phyloP scores from a whole-genome alignment of 2,329 filamentous ascomycete genomes.

The Cytospora piceae region DNA sequence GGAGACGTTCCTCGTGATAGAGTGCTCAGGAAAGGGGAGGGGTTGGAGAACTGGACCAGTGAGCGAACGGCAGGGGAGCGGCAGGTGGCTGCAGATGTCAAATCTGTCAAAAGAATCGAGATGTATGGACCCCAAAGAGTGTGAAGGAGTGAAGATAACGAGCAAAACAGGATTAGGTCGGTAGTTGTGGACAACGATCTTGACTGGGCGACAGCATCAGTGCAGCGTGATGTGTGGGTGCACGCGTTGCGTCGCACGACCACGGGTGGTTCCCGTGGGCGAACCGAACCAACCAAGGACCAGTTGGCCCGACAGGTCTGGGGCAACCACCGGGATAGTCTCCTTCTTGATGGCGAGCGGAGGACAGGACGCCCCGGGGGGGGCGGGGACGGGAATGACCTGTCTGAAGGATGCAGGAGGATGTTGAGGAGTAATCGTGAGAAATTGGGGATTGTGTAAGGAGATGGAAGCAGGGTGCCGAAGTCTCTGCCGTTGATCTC shows the following conservation, averaged over 20 bases:
- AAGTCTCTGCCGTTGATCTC: constrained; percentile 15
- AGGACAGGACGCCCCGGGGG: neutral
- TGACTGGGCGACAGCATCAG: constrained; percentile 23
- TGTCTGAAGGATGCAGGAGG: constrained; percentile 24
- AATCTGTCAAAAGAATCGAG: constrained; percentile 25
- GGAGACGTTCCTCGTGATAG: constrained; percentile 15
- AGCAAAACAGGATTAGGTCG: constrained; percentile 13
- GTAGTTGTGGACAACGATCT: constrained; percentile 14
- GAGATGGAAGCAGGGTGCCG: constrained; percentile 24
- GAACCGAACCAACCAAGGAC: constrained; percentile 18
- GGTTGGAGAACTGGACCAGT: constrained; percentile 10
- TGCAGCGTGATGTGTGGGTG: constrained; percentile 18
- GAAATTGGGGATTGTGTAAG: constrained; percentile 11
- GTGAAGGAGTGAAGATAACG: constrained; percentile 10
- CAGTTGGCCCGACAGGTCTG: constrained; percentile 7
- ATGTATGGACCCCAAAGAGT: constrained; percentile 16
- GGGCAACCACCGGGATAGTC: neutral
- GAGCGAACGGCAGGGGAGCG: constrained; percentile 17
- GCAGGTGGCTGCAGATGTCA: constrained; percentile 31
- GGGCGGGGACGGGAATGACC: constrained; percentile 9
- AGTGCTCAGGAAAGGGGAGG: constrained; percentile 18
- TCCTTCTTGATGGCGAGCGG: constrained; percentile 1
- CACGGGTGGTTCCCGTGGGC: constrained; percentile 13
- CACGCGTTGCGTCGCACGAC: constrained; percentile 26
- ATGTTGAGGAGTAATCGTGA: constrained; percentile 11